Conservation (phyloP, 352 stramenopile genomes). For the Elongisporangium senticosum region DNA sequence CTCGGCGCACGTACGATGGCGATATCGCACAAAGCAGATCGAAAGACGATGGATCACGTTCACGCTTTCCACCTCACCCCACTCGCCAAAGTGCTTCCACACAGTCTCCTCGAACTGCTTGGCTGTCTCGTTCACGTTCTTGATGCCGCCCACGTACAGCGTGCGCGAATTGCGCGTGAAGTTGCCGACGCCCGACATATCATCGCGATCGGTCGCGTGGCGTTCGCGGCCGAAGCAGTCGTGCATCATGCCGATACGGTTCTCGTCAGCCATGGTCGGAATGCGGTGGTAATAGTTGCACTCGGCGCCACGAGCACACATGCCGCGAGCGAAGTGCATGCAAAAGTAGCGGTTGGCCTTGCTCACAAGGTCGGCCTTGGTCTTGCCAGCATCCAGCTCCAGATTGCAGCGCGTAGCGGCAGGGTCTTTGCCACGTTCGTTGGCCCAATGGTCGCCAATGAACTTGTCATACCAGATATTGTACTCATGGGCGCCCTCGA, state of each 20-base stretch:
- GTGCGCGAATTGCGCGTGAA: conserved; percentile 90
- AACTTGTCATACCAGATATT: conserved; percentile 96
- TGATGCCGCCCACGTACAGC: conserved; percentile 87
- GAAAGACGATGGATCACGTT: conserved; percentile 91
- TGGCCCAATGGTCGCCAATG: conserved; percentile 87
- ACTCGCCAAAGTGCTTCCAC: conserved; percentile 89
- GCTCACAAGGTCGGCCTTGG: conserved; percentile 85
- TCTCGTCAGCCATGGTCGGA: conserved; percentile 68
- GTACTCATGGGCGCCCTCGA: conserved; percentile 92
- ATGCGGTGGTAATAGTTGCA: conserved; percentile 92
- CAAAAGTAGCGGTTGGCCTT: conserved; percentile 89
- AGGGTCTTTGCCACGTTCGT: conserved; percentile 78
- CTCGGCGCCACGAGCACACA: conserved; percentile 81
- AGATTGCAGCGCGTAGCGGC: conserved; percentile 84
- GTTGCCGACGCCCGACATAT: conserved; percentile 91
- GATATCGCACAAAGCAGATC: conserved; percentile 89
- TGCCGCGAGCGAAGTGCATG: conserved; percentile 90
- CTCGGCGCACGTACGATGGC: conserved; percentile 71
- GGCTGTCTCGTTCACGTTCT: conserved; percentile 37
- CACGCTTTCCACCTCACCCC: conserved; percentile 91
- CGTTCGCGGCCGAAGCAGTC: conserved; percentile 91
- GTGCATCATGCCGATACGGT: conserved; percentile 82
- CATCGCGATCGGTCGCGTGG: conserved; percentile 87
- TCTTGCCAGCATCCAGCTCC: conserved; percentile 84
- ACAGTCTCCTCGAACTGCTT: conserved; percentile 64